Evolutionary conservation across 306 rosid species (phyloP).

Genomic region (Dalbergia oliveri): DNA sequence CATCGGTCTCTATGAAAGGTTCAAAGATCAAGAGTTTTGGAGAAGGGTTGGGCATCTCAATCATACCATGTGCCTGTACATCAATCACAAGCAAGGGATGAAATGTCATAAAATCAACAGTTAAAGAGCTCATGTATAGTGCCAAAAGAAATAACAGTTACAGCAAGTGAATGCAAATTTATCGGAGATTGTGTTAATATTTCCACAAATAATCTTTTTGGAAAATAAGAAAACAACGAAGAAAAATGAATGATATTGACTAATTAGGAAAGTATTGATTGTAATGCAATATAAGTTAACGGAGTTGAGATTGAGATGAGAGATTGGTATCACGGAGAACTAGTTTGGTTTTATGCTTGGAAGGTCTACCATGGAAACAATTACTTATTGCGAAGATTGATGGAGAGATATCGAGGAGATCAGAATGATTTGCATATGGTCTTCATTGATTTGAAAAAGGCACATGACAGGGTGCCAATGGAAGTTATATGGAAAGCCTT

Average conservation of each 20-base stretch:
- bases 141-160: conserved; percentile 4
- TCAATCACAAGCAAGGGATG: conserved; percentile 8
- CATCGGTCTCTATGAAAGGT: conserved; percentile 95
- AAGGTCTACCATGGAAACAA: too few relatives aligned
- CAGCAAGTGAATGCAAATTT: neutral
- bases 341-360: too few relatives aligned
- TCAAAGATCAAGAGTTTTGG: conserved; percentile 86
- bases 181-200: conserved; percentile 8
- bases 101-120: conserved; percentile 37
- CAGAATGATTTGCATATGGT: too few relatives aligned
- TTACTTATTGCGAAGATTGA: too few relatives aligned
- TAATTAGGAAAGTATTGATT: conserved; percentile 18
- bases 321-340: too few relatives aligned
- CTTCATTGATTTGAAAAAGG: too few relatives aligned
- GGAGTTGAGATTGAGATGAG: too few relatives aligned
- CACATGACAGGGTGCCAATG: too few relatives aligned
- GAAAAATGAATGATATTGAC: conserved; percentile 32
- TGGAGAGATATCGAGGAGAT: too few relatives aligned
- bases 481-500: too few relatives aligned
- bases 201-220: neutral
- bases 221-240: conserved; percentile 22
- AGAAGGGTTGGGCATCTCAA: conserved; percentile 96
- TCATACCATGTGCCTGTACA: conserved; percentile 77
- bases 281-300: neutral
- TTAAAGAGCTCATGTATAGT: conserved; percentile 7